Evolutionary conservation across 2,329 filamentous ascomycete species (phyloP).

Genomic region (Emydomyces testavorans): DNA sequence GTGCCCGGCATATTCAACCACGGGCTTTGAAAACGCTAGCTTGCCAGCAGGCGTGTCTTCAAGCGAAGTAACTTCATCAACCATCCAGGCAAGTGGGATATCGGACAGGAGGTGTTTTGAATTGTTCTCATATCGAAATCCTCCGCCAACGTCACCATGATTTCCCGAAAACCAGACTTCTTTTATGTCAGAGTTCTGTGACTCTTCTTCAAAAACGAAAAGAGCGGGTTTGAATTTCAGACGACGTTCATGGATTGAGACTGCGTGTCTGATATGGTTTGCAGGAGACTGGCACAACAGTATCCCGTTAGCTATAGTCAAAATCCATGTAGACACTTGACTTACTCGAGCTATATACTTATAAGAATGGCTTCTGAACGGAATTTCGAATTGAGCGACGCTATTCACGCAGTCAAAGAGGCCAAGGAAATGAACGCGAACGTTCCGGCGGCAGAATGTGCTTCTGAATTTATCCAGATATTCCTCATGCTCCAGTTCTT

Average conservation of each 20-base stretch:
- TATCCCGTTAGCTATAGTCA: background rate
- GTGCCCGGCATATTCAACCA: slow-evolving; percentile 15
- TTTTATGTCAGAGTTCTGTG: slow-evolving; percentile 32
- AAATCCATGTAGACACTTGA: background rate
- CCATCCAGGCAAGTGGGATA: slow-evolving; percentile 44
- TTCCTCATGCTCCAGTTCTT: slow-evolving; percentile 15
- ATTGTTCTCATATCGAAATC: slow-evolving; percentile 34
- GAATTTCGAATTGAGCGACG: slow-evolving; percentile 29
- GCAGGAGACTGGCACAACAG: slow-evolving; percentile 30
- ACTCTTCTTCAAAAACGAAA: slow-evolving; percentile 23
- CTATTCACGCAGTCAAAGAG: slow-evolving; percentile 47
- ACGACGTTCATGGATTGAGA: slow-evolving; percentile 44
- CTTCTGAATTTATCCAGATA: slow-evolving; percentile 37
- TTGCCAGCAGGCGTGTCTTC: slow-evolving; percentile 18
- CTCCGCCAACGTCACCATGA: slow-evolving; percentile 45
- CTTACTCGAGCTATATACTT: slow-evolving; percentile 30
- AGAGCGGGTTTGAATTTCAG: slow-evolving; percentile 46
- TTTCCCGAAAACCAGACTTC: slow-evolving; percentile 48
- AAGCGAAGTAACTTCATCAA: slow-evolving; percentile 34
- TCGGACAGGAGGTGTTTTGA: slow-evolving; percentile 35
- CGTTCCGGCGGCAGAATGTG: slow-evolving; percentile 40
- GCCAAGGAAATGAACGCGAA: slow-evolving; percentile 44
- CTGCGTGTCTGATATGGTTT: slow-evolving; percentile 41
- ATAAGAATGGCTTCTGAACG: slow-evolving; percentile 30
- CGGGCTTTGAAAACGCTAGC: slow-evolving; percentile 17